Evolutionary conservation across 768 basidiomycete genomes (phyloP), one percentile per base, ranked within the genome.

Genomic region (Phanerochaete carnosa): DNA sequence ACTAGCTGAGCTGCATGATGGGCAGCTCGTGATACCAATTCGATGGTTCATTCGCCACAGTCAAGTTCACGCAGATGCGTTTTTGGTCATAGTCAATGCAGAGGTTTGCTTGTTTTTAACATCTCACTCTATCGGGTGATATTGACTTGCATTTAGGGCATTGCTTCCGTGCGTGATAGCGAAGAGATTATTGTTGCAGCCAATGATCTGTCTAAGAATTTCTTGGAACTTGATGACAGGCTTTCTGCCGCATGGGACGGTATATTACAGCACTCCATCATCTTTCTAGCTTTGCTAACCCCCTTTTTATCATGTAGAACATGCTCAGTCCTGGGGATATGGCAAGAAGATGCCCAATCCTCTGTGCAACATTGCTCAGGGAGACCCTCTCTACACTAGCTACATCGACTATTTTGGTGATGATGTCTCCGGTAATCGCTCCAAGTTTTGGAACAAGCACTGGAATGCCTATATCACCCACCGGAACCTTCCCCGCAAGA

Each of bases 21-120:
- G 62, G 2, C 37, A n/a, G 12, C 57, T 60, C 19, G 58, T 69
- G 2, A 62, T 70, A 13, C 68, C 68, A 3, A 25, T 64, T 2
- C 49, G 63, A 6, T 69, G 65, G 65, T 5, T 66, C 13, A 55
- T 26, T 3, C 26, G n/a, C 11, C 12, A 52, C 2, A 47, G 53
- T 1, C 19, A 25, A 2, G 33, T 59, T 39, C 43, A 52, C 50
- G 57, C 49, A 3, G 60, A 65, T 53, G 61, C 45, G 6, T 52
- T n/a, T 19, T 2, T 1, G 3, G 60, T 61, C 3, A 51, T 19
- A 13, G 8, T 49, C 23, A n/a, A 45, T 30, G n/a, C 6, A 12
- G 1, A n/a, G 45, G 3, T 55, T 60, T 28, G 28, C 45, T 57
- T 19, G 4, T 35, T 35, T 59, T 16, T 6, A 6, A 5, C n/a